Base-by-base conservation (phyloP, 2,329 filamentous ascomycete species). In the Sporothrix brunneoviolacea region DNA sequence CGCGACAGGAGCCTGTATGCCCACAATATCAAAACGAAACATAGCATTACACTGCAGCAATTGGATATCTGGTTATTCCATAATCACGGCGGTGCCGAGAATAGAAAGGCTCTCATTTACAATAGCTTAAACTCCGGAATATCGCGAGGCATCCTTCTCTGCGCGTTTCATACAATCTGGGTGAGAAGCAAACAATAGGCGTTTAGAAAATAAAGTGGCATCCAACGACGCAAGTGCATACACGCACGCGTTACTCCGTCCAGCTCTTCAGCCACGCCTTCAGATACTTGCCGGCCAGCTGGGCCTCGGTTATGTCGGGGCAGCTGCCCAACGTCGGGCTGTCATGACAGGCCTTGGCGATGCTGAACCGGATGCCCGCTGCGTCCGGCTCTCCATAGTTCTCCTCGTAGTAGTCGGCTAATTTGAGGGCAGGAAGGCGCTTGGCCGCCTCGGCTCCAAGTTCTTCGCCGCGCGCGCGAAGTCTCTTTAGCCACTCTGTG, bases 401-500 rank as follows among this genome's bases (percentile, higher is more conserved):
- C 12, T 37, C 18, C 19, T 39, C 53, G 15, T 50, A 55, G 43
- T 55, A 52, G 36, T 57, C 53, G 37, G 45, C 48, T 12, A 57
- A 44, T 48, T 57, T 57, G 44, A 57, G 35, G 15, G 55, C 46
- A 3, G 55, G 55, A 21, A 55, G 51, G 9, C 24, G 46, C 10
- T 28, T 35, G 36, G 40, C 55, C 1, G 49, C 54, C 4, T 53
- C 24, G 9, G 37, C 16, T 7, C 46, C 49, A 8, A 57, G 48
- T 18, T 28, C 39, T 2, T 41, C 46, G 37, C 48, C 55, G 8
- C 51, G 44, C 2, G 39, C 32, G 5, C 46, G 49, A 27, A 57
- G 44, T 12, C 38, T 22, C 3, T 32, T 19, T 3, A 55, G 55
- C 61, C 5, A 64, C 54, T 0, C 73, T 69, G 44, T 77, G 70